Conservation (phyloP, 2,329 filamentous ascomycete species). For the Volutella citrinella region DNA sequence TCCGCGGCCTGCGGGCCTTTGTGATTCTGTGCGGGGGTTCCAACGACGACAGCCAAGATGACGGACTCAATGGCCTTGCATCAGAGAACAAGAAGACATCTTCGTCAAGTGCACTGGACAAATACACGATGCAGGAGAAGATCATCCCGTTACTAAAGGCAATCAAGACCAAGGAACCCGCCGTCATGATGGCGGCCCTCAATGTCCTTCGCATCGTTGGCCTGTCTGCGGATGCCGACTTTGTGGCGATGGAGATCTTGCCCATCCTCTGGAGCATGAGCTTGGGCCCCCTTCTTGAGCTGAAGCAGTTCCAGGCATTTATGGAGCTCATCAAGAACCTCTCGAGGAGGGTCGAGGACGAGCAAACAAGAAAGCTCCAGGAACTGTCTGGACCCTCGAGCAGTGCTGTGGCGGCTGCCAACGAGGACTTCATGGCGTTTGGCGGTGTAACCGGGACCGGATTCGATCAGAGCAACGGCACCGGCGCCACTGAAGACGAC, state of each 20-base stretch:
- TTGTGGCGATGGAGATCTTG: slow-evolving; percentile 85
- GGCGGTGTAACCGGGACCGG: slow-evolving; percentile 62
- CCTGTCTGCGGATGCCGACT: slow-evolving; percentile 78
- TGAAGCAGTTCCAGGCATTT: slow-evolving; percentile 84
- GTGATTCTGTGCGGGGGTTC: slow-evolving; percentile 83
- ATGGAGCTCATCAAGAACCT: slow-evolving; percentile 84
- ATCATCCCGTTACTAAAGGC: slow-evolving; percentile 84
- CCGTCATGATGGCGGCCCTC: slow-evolving; percentile 92
- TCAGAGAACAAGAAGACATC: slow-evolving; percentile 59
- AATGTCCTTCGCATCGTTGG: slow-evolving; percentile 83
- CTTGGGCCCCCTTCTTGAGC: slow-evolving; percentile 81
- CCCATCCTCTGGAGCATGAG: slow-evolving; percentile 91
- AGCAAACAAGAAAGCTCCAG: slow-evolving; percentile 84
- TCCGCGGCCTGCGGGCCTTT: slow-evolving; percentile 87
- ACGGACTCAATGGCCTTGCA: slow-evolving; percentile 73
- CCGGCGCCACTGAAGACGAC: slow-evolving; percentile 62
- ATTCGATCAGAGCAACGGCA: slow-evolving; percentile 50
- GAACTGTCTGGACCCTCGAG: slow-evolving; percentile 67
- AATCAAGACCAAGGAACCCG: slow-evolving; percentile 97
- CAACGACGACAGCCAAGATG: slow-evolving; percentile 49
- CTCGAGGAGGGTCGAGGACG: slow-evolving; percentile 77
- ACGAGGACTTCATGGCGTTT: slow-evolving; percentile 69
- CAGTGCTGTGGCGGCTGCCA: slow-evolving; percentile 45
- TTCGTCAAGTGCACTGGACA: slow-evolving; percentile 81
- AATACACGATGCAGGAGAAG: slow-evolving; percentile 98